Evolutionary conservation across 2,329 filamentous ascomycete genomes (phyloP).

Genomic region (Hypoxylon sp.): DNA sequence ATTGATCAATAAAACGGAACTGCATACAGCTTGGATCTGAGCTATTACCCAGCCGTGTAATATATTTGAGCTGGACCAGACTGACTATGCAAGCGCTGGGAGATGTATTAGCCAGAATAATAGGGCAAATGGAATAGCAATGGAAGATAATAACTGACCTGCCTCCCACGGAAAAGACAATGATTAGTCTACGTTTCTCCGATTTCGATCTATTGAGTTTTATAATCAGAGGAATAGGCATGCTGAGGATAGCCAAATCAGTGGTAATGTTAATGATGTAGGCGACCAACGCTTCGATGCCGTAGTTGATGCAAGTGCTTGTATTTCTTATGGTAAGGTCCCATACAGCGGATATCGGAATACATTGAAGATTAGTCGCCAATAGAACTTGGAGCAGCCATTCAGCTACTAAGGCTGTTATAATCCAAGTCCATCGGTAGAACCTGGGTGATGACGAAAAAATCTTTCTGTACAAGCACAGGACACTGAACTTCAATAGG

Average conservation of each 20-base stretch:
- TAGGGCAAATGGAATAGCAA: background rate
- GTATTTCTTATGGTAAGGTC: background rate
- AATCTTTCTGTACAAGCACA: slow-evolving; percentile 1
- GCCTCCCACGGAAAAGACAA: background rate
- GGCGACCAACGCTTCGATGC: background rate
- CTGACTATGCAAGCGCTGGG: slow-evolving; percentile 1
- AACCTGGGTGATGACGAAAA: background rate
- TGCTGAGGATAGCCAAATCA: background rate
- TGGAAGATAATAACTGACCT: background rate
- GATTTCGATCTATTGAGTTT: background rate
- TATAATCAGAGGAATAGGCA: background rate
- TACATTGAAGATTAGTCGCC: background rate
- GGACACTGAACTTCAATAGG: slow-evolving; percentile 2
- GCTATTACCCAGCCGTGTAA: background rate
- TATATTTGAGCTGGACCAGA: slow-evolving; percentile 4
- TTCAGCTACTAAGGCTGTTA: slow-evolving; percentile 6
- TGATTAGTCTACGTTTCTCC: background rate
- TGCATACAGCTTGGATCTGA: slow-evolving; percentile 2
- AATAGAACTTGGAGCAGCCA: background rate
- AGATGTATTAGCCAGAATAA: background rate
- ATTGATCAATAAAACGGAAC: background rate
- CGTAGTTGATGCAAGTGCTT: background rate
- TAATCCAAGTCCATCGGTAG: background rate
- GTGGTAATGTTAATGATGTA: slow-evolving; percentile 4
- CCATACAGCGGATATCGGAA: background rate